A percentile compares a stretch with the other conserved stretches of the same genome.
Evolutionary conservation across 1,284 basidiomycete genomes (phyloP).

Genomic region (Sparassis latifolia): DNA sequence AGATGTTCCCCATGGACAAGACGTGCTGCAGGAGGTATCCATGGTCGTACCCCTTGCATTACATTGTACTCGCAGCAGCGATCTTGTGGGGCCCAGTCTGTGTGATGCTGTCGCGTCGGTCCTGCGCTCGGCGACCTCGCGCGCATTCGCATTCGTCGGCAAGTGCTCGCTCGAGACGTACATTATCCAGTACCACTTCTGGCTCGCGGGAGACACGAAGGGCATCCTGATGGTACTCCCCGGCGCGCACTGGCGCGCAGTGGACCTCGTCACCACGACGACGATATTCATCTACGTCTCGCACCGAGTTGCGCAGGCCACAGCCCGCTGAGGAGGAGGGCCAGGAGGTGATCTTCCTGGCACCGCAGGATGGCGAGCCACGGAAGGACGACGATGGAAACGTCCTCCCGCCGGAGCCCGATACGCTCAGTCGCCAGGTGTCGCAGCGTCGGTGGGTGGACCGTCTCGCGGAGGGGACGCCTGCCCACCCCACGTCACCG

Average conservation of each 20-base stretch:
- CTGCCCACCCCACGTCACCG: slow-evolving; percentile 20
- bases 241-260: slow-evolving; percentile 60
- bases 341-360: slow-evolving; percentile 24
- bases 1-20: slow-evolving; percentile 67
- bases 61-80: slow-evolving; percentile 45
- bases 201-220: slow-evolving; percentile 84
- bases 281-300: slow-evolving; percentile 76
- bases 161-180: slow-evolving; percentile 82
- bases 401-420: slow-evolving; percentile 18
- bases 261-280: slow-evolving; percentile 75
- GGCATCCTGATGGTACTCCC: slow-evolving; percentile 78
- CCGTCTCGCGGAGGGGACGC: slow-evolving; percentile 37
- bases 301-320: slow-evolving; percentile 71
- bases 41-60: slow-evolving; percentile 55
- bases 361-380: slow-evolving; percentile 15
- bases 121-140: slow-evolving; percentile 64
- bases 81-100: slow-evolving; percentile 53
- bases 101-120: slow-evolving; percentile 37
- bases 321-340: slow-evolving; percentile 21
- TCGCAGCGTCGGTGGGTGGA: slow-evolving; percentile 48
- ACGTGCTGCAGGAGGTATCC: slow-evolving; percentile 82
- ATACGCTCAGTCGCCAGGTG: slow-evolving; percentile 27
- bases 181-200: slow-evolving; percentile 86
- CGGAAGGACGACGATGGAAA: slow-evolving; percentile 20
- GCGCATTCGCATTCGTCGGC: slow-evolving; percentile 75